Base-by-base conservation (phyloP, 2,329 filamentous ascomycete genomes). In the Trichothecium sympodiale region DNA sequence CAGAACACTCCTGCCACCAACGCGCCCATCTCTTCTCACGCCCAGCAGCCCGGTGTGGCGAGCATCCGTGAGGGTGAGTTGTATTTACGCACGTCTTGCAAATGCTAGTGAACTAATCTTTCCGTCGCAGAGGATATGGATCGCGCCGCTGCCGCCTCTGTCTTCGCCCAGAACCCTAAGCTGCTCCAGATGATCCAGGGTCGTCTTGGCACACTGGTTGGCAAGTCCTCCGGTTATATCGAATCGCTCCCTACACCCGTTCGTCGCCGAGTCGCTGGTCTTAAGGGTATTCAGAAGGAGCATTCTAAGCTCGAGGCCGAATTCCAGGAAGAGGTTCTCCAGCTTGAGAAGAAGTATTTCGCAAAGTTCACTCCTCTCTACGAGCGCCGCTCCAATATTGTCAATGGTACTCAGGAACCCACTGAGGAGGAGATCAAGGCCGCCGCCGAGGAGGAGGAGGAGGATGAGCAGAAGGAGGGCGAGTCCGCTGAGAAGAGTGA, bases 331-430 rank as follows among this genome's bases (percentile, higher is more conserved):
- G 93, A 96, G 67, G 88, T 98, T 43, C 75, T 98, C 40, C 81
- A 95, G 62, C 77, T 98, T 18, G 91, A 98, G 74, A 98, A 98
- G 77, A 95, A 95, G 69, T 98, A 94, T 66, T 96, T 96, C 53
- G 85, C 84, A 65, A 96, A 96, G 67, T 98, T 95, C 67, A 94
- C 86, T 37, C 91, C 91, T 41, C 77, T 98, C 34, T 98, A 98
- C 67, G 70, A 95, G 72, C 91, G 91, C 73, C 88, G 91, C 61
- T 77, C 88, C 43, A 74, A 80, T 51, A 96, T 98, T 50, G 73
- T 98, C 61, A 96, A 95, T 64, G 91, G 91, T 50, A 65, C 67
- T 44, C 60, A 68, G 41, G 91, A 98, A 68, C 91, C 91, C 20
- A 86, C 83, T 41, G 84, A 93, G 38, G 77, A 80, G 27, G 87